phyloP scores from a whole-genome alignment of 2,329 filamentous ascomycete genomes.

The Geosmithia morbida region DNA sequence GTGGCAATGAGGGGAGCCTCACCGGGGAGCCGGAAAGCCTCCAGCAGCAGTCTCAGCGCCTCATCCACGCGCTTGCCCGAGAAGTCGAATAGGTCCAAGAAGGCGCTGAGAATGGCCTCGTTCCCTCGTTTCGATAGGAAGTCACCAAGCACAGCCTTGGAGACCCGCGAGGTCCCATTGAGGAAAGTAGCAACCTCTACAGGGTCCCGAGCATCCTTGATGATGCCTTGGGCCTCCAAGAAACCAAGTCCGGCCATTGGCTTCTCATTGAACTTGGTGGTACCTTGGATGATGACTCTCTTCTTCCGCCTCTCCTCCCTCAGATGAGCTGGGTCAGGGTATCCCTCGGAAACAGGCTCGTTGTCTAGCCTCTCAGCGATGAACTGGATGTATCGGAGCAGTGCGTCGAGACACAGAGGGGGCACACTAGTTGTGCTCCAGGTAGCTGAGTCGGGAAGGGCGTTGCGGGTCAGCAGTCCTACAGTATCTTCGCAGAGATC shows the following conservation, averaged over 20 bases:
- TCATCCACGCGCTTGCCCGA: constrained; percentile 77
- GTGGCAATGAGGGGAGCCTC: constrained; percentile 88
- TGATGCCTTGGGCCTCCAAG: constrained; percentile 73
- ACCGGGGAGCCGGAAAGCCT: constrained; percentile 84
- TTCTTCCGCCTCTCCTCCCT: constrained; percentile 66
- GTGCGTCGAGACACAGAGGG: constrained; percentile 80
- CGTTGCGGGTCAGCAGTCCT: constrained; percentile 81
- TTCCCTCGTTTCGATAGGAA: constrained; percentile 87
- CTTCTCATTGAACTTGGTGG: constrained; percentile 87
- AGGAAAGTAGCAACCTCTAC: constrained; percentile 74
- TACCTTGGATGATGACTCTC: constrained; percentile 76
- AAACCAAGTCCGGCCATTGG: constrained; percentile 82
- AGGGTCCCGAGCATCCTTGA: constrained; percentile 60
- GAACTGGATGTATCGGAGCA: constrained; percentile 83
- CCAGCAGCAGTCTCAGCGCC: constrained; percentile 72
- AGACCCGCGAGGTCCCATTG: constrained; percentile 73
- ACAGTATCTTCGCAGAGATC: constrained; percentile 95
- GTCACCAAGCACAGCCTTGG: constrained; percentile 83
- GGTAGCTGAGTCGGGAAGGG: constrained; percentile 89
- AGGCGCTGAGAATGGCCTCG: constrained; percentile 69
- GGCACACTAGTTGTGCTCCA: constrained; percentile 99
- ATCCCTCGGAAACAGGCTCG: constrained; percentile 45
- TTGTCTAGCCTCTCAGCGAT: constrained; percentile 77
- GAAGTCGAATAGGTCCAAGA: constrained; percentile 83
- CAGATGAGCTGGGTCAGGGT: constrained; percentile 50